Conservation (phyloP, 768 basidiomycete genomes). For the Boletus tomentosulus region DNA sequence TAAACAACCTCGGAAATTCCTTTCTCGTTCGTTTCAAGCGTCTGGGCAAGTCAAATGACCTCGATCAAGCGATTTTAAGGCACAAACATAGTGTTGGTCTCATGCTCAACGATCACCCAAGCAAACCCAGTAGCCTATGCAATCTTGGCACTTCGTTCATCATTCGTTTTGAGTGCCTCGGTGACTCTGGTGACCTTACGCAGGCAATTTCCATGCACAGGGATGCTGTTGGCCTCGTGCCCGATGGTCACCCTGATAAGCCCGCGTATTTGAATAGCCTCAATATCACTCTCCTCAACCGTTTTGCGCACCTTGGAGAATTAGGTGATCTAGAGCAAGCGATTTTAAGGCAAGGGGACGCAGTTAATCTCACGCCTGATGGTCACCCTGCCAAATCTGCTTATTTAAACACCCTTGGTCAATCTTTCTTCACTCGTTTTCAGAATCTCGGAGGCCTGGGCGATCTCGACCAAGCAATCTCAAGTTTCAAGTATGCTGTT, state of each 20-base stretch:
- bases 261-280: neutral
- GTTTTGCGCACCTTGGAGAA: slow-evolving; percentile 1
- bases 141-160: neutral
- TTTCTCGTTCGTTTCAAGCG: neutral
- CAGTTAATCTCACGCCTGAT: neutral
- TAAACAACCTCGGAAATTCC: slow-evolving; percentile 1
- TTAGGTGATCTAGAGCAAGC: neutral
- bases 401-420: neutral
- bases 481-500: neutral
- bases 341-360: neutral
- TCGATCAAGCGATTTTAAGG: slow-evolving; percentile 1
- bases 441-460: neutral
- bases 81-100: neutral
- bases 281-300: neutral
- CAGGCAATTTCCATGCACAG: neutral
- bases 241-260: neutral
- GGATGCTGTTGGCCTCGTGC: neutral
- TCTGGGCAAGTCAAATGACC: neutral
- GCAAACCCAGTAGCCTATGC: neutral
- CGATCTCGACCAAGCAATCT: slow-evolving; percentile 1
- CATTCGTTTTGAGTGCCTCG: neutral
- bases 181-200: neutral
- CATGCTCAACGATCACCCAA: neutral
- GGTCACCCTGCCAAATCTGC: neutral
- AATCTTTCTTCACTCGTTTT: neutral